Conservation (phyloP, 495 filamentous ascomycete genomes). For the Copromyces sp. region DNA sequence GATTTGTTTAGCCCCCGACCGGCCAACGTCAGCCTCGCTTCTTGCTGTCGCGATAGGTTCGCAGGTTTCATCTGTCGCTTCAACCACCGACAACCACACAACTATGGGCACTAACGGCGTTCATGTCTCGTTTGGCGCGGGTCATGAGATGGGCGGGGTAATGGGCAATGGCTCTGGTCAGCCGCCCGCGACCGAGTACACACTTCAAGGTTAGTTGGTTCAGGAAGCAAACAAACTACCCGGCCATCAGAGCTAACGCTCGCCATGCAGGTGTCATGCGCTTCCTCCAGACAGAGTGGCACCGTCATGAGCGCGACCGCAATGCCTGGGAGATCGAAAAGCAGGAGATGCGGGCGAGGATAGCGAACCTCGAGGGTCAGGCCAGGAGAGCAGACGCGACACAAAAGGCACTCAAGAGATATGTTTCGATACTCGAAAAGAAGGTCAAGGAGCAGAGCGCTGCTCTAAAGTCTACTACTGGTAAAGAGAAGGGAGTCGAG, state of each 20-base stretch:
- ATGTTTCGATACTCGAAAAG: slow-evolving; percentile 81
- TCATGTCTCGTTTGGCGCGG: slow-evolving; percentile 39
- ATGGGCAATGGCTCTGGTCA: slow-evolving; percentile 44
- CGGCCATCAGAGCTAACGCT: slow-evolving; percentile 5
- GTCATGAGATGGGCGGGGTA: slow-evolving; percentile 27
- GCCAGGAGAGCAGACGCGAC: slow-evolving; percentile 71
- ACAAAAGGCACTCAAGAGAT: slow-evolving; percentile 78
- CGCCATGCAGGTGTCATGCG: slow-evolving; percentile 79
- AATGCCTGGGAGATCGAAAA: slow-evolving; percentile 99
- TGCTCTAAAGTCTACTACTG: slow-evolving; percentile 24
- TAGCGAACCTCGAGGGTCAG: slow-evolving; percentile 90
- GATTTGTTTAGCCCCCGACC: background rate
- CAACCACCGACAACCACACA: slow-evolving; percentile 8
- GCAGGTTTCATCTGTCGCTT: background rate
- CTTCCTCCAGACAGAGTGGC: slow-evolving; percentile 98
- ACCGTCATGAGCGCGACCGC: slow-evolving; percentile 92
- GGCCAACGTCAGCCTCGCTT: background rate
- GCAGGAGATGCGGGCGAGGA: slow-evolving; percentile 97
- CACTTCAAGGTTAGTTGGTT: slow-evolving; percentile 67
- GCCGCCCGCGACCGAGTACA: slow-evolving; percentile 90
- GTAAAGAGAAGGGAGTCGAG: background rate
- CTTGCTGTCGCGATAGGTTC: background rate
- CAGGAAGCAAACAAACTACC: background rate
- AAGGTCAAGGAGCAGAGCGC: slow-evolving; percentile 67
- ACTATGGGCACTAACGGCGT: slow-evolving; percentile 58